Evolutionary conservation across 2,329 filamentous ascomycete species (phyloP).

Genomic region (Colletotrichum somersetense): DNA sequence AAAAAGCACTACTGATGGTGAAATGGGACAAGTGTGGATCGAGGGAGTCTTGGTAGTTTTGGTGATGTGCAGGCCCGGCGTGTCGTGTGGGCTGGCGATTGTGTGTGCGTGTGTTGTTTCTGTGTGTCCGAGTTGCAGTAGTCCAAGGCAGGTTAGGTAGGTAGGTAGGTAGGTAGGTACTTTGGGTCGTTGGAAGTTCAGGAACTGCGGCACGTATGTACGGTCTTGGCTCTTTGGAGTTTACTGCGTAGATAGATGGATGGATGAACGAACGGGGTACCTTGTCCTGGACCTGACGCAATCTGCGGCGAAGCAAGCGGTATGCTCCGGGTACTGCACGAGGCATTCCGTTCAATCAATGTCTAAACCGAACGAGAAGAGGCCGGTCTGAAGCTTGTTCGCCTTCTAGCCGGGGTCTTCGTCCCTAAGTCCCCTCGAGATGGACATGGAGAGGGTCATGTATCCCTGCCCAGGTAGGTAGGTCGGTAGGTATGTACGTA

Average conservation of each 20-base stretch:
- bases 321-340: not conserved
- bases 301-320: constrained; percentile 20
- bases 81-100: not conserved
- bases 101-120: not conserved
- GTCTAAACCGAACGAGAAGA: constrained; percentile 14
- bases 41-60: constrained; percentile 25
- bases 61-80: constrained; percentile 12
- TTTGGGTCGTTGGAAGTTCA: not conserved
- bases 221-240: constrained; percentile 15
- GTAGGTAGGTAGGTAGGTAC: too few relatives aligned
- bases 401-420: constrained; percentile 2
- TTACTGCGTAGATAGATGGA: not conserved
- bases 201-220: constrained; percentile 14
- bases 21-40: constrained; percentile 30
- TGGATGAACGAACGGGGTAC: not conserved
- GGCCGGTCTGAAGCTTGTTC: constrained; percentile 20
- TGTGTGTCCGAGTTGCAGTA: constrained; percentile 13
- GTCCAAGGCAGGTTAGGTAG: too few relatives aligned
- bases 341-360: not conserved
- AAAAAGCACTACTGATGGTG: constrained; percentile 23
- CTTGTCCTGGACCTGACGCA: constrained; percentile 30
- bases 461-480: not conserved
- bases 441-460: constrained; percentile 1
- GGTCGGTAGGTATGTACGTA: too few relatives aligned
- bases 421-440: constrained; percentile 11